These are phyloP conservation scores for Ceratocystis ficicola DNA, from an alignment of 2,329 filamentous ascomycete species.

Conservation along the genomic window DNA sequence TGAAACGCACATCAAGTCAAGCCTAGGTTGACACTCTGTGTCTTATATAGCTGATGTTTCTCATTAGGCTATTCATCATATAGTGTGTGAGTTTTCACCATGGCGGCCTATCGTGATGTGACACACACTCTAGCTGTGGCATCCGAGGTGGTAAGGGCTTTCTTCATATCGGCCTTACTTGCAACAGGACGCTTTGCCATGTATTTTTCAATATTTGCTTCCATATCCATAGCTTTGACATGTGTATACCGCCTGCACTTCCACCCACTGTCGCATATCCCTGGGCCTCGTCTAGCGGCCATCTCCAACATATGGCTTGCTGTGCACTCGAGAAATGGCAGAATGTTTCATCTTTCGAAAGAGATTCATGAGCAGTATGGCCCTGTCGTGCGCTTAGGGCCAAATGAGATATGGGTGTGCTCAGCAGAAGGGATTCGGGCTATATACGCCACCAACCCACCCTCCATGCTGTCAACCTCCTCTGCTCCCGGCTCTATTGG, in stretches of 20 bases:
- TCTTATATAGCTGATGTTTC: not conserved
- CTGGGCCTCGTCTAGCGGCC: conserved; percentile 38
- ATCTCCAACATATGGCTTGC: conserved; percentile 40
- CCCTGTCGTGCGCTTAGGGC: conserved; percentile 40
- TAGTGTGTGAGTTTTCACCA: not conserved
- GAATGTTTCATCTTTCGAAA: conserved; percentile 33
- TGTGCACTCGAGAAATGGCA: conserved; percentile 35
- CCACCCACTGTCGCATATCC: conserved; percentile 36
- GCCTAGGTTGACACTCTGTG: not conserved
- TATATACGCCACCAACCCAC: conserved; percentile 33
- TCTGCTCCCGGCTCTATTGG: not conserved
- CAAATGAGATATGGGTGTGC: conserved; percentile 43
- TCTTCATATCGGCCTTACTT: not conserved
- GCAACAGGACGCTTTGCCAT: not conserved
- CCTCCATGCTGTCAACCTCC: not conserved
- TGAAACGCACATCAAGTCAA: too few relatives aligned
- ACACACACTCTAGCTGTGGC: not conserved
- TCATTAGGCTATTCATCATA: not conserved
- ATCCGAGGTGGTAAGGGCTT: not conserved
- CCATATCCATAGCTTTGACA: not conserved
- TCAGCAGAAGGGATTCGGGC: conserved; percentile 36
- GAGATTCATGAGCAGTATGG: conserved; percentile 39
- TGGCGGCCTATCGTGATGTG: not conserved
- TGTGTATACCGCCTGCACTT: conserved; percentile 33
- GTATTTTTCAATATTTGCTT: not conserved